Conservation (phyloP, 139 green algal genomes). For the Raphidocelis subcapitata region DNA sequence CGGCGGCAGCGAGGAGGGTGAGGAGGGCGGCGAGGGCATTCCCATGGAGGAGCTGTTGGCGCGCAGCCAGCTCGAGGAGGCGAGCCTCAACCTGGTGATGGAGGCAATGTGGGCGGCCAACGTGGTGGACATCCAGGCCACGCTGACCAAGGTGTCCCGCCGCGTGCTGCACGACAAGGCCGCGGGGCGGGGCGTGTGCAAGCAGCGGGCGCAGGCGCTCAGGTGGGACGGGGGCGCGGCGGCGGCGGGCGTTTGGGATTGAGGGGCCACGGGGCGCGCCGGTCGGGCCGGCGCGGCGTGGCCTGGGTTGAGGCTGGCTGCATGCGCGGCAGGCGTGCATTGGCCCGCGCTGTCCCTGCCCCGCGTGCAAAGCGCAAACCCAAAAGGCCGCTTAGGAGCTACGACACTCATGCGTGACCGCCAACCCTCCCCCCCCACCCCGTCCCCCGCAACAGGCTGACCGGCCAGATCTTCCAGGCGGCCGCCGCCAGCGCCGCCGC, state of each 20-base stretch:
- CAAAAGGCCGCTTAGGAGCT: not conserved
- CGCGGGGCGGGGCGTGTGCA: not conserved
- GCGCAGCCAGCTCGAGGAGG: constrained; percentile 60
- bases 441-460: not conserved
- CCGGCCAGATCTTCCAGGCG: not conserved
- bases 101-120: constrained; percentile 92
- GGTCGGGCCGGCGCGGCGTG: not conserved
- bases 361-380: no score
- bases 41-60: constrained; percentile 5
- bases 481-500: not conserved
- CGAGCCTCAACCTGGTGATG: constrained; percentile 77
- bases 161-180: not conserved
- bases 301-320: not conserved
- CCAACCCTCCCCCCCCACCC: not conserved
- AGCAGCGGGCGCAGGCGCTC: not conserved
- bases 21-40: not conserved
- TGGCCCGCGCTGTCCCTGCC: not conserved
- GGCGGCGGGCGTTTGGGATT: not conserved
- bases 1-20: not conserved
- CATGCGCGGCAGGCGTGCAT: not conserved
- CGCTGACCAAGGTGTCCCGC: constrained; percentile 41
- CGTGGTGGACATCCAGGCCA: constrained; percentile 84
- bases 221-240: not conserved
- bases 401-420: not conserved
- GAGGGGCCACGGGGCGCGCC: not conserved